Evolutionary conservation across 805 yeast genomes (phyloP).

Genomic region (Blastobotrys terrestris): DNA sequence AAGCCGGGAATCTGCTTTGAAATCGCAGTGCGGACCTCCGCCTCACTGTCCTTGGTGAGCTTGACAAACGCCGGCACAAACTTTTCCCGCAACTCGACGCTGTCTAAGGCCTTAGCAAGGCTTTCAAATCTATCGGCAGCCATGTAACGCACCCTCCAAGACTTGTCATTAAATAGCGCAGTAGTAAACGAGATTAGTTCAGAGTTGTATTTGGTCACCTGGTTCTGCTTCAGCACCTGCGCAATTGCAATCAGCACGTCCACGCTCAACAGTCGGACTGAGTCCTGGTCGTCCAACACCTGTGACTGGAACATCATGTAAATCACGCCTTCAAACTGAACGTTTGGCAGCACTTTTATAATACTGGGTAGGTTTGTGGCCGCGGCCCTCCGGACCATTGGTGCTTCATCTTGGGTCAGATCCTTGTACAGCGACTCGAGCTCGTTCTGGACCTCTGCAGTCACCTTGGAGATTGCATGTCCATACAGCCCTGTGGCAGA

Average conservation of each 20-base stretch:
- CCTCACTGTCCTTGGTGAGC: slow-evolving; percentile 86
- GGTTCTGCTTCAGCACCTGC: slow-evolving; percentile 24
- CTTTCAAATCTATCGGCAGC: slow-evolving; percentile 89
- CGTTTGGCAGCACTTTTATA: slow-evolving; percentile 47
- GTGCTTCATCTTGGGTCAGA: slow-evolving; percentile 83
- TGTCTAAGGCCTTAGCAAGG: slow-evolving; percentile 59
- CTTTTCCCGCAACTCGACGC: slow-evolving; percentile 46
- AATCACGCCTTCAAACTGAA: slow-evolving; percentile 48
- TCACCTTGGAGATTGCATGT: slow-evolving; percentile 42
- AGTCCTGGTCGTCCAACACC: slow-evolving; percentile 84
- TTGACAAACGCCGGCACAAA: slow-evolving; percentile 66
- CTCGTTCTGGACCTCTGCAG: slow-evolving; percentile 39
- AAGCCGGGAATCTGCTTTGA: slow-evolving; percentile 78
- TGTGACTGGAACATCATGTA: slow-evolving; percentile 76
- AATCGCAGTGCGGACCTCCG: slow-evolving; percentile 93
- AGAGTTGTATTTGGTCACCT: slow-evolving; percentile 18
- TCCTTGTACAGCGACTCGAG: slow-evolving; percentile 62
- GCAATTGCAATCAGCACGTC: slow-evolving; percentile 83
- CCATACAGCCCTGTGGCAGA: slow-evolving; percentile 88
- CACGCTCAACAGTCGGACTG: slow-evolving; percentile 84
- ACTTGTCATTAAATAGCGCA: slow-evolving; percentile 74
- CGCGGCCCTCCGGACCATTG: slow-evolving; percentile 96
- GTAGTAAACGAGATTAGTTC: slow-evolving; percentile 43
- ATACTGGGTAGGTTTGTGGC: slow-evolving; percentile 76
- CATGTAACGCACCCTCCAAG: slow-evolving; percentile 98